Base-by-base conservation (phyloP, 495 filamentous ascomycete species). In the Elasticomyces elasticus region DNA sequence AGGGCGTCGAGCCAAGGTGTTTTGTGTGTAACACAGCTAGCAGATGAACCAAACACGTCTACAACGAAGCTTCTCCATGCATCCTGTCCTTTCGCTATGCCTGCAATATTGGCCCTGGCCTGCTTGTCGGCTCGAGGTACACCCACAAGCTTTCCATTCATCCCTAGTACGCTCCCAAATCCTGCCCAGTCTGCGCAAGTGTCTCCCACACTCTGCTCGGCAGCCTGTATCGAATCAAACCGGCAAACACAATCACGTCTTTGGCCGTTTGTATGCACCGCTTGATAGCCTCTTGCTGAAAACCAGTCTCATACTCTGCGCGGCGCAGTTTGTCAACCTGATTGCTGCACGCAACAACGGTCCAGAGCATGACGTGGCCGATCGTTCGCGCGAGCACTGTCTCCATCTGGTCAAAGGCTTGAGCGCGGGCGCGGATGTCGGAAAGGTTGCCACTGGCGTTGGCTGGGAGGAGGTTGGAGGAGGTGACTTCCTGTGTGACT, bases 201-300 rank as follows among this genome's bases (percentile, higher is more conserved):
- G 79, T 84, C 72, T 94, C 89, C 69, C 87, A 88, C 31, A 94
- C 76, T 61, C 77, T 74, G 24, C 80, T 77, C 10, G 81, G 78
- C 59, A 96, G 74, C 55, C 90, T 82, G 69, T 94, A 98, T 66
- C 87, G 83, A 62, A 98, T 79, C 76, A 95, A 82, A 25, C 92
- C 90, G 13, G 91, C 91, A 72, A 95, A 98, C 30, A 94, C 82
- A 76, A 91, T 94, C 52, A 95, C 67, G 70, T 95, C 92, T 63
- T 86, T 84, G 46, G 83, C 87, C 64, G 81, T 85, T 61, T 82
- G 77, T 67, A 84, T 78, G 60, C 94, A 70, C 60, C 83, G 73
- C 37, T 83, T 80, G 20, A 83, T 76, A 68, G 92, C 78, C 51
- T 77, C 75, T 52, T 78, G 74, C 59, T 81, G 82, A 56, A 81